A percentile compares a stretch with the other conserved stretches of the same genome.
Evolutionary conservation across 129 eudicot genomes (phyloP).

Genomic region (Centrapalus pauciflorus): DNA sequence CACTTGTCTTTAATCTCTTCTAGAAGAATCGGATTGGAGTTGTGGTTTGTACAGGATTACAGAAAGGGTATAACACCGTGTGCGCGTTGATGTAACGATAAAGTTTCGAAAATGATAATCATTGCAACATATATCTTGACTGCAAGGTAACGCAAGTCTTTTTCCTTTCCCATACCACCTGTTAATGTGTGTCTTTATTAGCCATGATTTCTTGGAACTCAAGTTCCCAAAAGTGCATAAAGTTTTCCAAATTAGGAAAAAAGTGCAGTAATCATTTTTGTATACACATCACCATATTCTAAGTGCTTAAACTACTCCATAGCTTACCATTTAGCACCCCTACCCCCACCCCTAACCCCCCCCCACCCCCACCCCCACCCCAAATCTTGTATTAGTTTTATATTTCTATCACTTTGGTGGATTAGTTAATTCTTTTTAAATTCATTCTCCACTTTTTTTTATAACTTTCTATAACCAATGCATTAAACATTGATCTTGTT

Average conservation of each 20-base stretch:
- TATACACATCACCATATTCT: conserved; percentile 4
- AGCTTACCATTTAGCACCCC: conserved; percentile 16
- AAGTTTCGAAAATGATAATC: conserved; percentile 23
- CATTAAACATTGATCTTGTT: conserved; percentile 11
- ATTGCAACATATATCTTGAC: conserved; percentile 25
- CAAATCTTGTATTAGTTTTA: conserved; percentile 5
- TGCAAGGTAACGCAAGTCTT: conserved; percentile 23
- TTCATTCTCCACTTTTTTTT: not conserved
- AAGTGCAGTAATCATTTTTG: conserved; percentile 18
- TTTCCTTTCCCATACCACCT: conserved; percentile 21
- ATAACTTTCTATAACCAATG: conserved; percentile 26
- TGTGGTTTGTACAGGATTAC: not conserved
- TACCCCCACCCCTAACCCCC: not conserved
- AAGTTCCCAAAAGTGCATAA: conserved; percentile 26
- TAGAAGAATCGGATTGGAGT: not conserved
- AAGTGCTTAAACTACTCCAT: conserved; percentile 27
- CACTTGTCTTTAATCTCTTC: not conserved
- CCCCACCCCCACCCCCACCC: conserved; percentile 6
- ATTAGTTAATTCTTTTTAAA: conserved; percentile 9
- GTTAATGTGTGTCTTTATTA: conserved; percentile 16
- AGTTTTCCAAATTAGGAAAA: conserved; percentile 18
- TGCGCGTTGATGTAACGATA: not conserved
- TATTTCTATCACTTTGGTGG: conserved; percentile 15
- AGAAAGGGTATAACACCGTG: not conserved
- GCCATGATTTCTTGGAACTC: conserved; percentile 8